Evolutionary conservation across 768 basidiomycete species (phyloP), one percentile per base, ranked within the genome.

Genomic region (Boletus insuetus): DNA sequence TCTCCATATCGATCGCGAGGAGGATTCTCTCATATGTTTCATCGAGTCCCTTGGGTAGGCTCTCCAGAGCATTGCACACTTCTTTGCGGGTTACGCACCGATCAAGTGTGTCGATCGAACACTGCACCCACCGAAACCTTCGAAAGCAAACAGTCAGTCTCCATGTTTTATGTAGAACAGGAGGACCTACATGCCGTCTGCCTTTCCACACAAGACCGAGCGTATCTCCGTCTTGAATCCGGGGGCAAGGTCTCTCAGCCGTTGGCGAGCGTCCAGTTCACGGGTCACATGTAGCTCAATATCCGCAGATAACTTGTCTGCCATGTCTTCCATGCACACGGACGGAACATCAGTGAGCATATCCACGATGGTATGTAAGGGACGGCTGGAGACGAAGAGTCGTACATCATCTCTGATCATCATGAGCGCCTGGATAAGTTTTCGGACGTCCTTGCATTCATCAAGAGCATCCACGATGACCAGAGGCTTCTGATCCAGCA

Each of bases 381-480:
- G 53, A 7, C 46, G 53, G 20, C 53, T 54, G 6, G 46, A 42
- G 13, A 54, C 46, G 10, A 54, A 54, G 39, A 54, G 53, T 6
- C 19, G 53, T 16, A 54, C 46, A 9, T 20, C 8, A 11, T n/a
- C n/a, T 8, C 12, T 55, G 43, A 55, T 16, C n/a, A 24, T 20
- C 29, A 41, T 46, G 20, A 55, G 54, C 34, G 49, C 42, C 43
- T 41, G 35, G 5, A 55, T 14, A 0, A 56, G 50, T 6, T 8
- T n/a, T 7, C 11, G 29, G 16, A 46, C 17, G 9, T 56, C 45
- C 4, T 42, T 35, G 32, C 50, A 56, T 31, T 56, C 55, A 7
- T 56, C 54, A 13, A 56, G 55, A 6, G 50, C 55, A 53, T 56
- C 54, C 3, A 55, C 49, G 6, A 55, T 6, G 4, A 55, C 38